Evolutionary conservation across 768 basidiomycete species (phyloP).

Genomic region (Obba rivulosa): DNA sequence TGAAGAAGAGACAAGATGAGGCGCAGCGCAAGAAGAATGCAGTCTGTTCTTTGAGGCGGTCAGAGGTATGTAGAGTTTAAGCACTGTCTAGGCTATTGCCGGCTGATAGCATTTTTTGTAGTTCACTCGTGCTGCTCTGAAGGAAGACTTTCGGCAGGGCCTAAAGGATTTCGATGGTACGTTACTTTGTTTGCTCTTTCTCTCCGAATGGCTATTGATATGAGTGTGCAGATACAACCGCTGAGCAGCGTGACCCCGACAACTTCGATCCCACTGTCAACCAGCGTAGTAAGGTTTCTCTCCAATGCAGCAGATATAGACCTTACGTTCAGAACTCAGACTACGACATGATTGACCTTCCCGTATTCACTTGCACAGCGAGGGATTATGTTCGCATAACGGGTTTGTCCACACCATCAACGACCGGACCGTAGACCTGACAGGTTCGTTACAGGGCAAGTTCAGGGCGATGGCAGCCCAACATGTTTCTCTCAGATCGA

Average conservation of each 20-base stretch:
- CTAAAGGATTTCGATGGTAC: conserved; percentile 55
- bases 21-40: conserved; percentile 48
- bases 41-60: conserved; percentile 53
- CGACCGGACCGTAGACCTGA: background rate
- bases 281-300: conserved; percentile 36
- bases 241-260: conserved; percentile 50
- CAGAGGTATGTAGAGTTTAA: conserved; percentile 33
- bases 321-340: conserved; percentile 28
- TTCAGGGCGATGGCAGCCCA: conserved; percentile 55
- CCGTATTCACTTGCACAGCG: conserved; percentile 57
- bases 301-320: background rate
- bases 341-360: conserved; percentile 54
- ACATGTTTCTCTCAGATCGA: conserved; percentile 45
- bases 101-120: conserved; percentile 15
- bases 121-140: conserved; percentile 52
- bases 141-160: conserved; percentile 55
- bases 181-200: conserved; percentile 5
- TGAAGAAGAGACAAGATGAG: conserved; percentile 35
- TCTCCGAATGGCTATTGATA: background rate
- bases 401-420: conserved; percentile 24
- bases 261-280: conserved; percentile 48
- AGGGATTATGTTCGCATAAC: conserved; percentile 56
- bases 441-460: conserved; percentile 38
- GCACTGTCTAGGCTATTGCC: too few relatives aligned
- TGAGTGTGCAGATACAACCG: conserved; percentile 39